A percentile compares a stretch with the other conserved stretches of the same genome.
Evolutionary conservation across 345 rosid species (phyloP).

Genomic region (Eucalyptus pauciflora): DNA sequence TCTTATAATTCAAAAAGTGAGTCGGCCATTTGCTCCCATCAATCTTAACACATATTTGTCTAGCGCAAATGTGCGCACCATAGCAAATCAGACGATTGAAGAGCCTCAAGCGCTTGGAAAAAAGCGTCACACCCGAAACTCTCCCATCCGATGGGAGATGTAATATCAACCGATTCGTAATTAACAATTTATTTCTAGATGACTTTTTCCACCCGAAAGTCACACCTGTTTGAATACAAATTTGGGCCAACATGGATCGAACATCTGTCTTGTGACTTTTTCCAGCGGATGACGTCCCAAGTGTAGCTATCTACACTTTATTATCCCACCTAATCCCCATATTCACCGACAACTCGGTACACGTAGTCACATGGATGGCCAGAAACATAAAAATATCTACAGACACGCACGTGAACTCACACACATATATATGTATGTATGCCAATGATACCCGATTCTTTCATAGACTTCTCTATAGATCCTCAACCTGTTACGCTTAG

Average conservation of each 20-base stretch:
- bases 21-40: not conserved
- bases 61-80: not conserved
- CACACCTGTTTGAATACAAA: not conserved
- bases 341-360: not conserved
- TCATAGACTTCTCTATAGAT: not conserved
- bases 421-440: rapidly evolving
- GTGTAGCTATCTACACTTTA: not conserved
- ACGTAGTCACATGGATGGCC: not conserved
- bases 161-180: not conserved
- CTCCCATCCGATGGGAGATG: not conserved
- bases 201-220: not conserved
- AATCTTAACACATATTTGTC: not conserved
- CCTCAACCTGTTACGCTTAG: not conserved
- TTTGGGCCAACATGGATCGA: not conserved
- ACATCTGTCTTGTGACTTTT: not conserved
- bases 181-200: not conserved
- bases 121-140: not conserved
- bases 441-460: not conserved
- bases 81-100: not conserved
- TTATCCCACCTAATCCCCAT: not conserved
- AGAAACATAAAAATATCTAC: not conserved
- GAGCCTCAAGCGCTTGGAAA: not conserved
- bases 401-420: no score
- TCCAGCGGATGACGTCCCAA: not conserved
- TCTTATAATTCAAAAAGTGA: not conserved